Conservation (phyloP, 129 eudicot species). For the carrot (Daucus carota) region DH1_v3.0 NC_030383.2:792001-792500, state of each 20-base stretch:
- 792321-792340: constrained; percentile 54
- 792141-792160: constrained; percentile 96
- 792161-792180: constrained; percentile 10
- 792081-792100: constrained; percentile 97
- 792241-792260: constrained; percentile 55
- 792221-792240: background rate
- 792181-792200: background rate
- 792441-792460: background rate
- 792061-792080: constrained; percentile 21
- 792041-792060: background rate
- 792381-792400: background rate
- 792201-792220: background rate
- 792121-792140: constrained; percentile 89
- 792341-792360: background rate
- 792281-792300: constrained; percentile 91
- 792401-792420: constrained; percentile 1
- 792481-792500: too few species aligned
- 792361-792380: background rate
- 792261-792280: constrained; percentile 97
- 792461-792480: too few species aligned
- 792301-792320: constrained; percentile 96
- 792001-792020: background rate
- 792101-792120: constrained; percentile 94
- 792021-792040: background rate
- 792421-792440: background rate